Conservation (phyloP, 2,329 filamentous ascomycete genomes). For the Hymenoscyphus fraxineus region DNA sequence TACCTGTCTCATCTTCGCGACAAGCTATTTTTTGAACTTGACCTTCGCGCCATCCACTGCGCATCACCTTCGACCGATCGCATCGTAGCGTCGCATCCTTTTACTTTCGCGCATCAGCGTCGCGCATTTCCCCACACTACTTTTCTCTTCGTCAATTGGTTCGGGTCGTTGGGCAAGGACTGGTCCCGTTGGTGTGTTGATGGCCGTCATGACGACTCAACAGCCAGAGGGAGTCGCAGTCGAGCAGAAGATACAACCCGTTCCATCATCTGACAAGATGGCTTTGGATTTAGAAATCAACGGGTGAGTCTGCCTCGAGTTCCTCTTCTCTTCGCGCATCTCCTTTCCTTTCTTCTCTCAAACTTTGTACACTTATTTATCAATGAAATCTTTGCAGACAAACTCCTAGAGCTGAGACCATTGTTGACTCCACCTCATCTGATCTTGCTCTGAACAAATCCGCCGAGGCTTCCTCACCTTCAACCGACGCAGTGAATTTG, state of each 20-base stretch:
- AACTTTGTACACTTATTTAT: constrained; percentile 33
- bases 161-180: background rate
- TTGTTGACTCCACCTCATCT: constrained; percentile 24
- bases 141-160: background rate
- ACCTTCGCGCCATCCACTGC: background rate
- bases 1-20: background rate
- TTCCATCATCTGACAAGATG: constrained; percentile 47
- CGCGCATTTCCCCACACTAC: background rate
- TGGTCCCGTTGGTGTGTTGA: constrained; percentile 35
- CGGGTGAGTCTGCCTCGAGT: constrained; percentile 50
- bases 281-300: constrained; percentile 51
- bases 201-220: constrained; percentile 53
- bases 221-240: constrained; percentile 34
- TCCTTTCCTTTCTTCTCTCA: constrained; percentile 19
- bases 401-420: constrained; percentile 31
- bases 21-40: background rate
- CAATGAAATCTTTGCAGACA: constrained; percentile 33
- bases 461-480: constrained; percentile 15
- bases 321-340: constrained; percentile 22
- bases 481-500: constrained; percentile 7
- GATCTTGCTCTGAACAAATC: constrained; percentile 19
- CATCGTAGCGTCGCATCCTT: background rate
- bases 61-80: background rate
- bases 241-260: constrained; percentile 49
- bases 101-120: background rate